phyloP scores from a whole-genome alignment of 164 flowering plant genomes.

The Magnolia officinalis region DNA sequence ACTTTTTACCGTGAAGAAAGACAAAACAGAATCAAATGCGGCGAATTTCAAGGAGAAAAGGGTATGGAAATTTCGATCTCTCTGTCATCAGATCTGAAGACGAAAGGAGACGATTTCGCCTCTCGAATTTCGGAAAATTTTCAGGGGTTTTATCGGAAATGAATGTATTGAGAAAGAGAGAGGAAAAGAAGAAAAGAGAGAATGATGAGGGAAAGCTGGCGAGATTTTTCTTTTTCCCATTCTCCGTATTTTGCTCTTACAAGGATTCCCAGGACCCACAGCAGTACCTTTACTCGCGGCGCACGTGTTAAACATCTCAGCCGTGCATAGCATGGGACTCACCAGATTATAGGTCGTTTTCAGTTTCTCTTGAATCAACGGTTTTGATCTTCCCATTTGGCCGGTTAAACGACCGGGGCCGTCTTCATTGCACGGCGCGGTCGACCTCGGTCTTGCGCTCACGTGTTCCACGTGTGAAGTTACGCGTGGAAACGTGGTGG shows the following conservation, averaged over 20 bases:
- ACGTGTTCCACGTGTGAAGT: no score
- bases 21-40: slow-evolving; percentile 1
- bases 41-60: not conserved
- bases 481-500: no score
- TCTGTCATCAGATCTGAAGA: slow-evolving; percentile 5
- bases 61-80: not conserved
- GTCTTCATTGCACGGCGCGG: no score
- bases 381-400: no score
- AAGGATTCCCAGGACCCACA: no score
- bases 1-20: not conserved
- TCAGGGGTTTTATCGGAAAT: not conserved
- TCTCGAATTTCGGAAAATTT: not conserved
- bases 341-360: no score
- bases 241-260: not conserved
- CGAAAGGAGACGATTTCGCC: slow-evolving; percentile 1
- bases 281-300: not conserved
- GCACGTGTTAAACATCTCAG: not conserved
- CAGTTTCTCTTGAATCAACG: no score
- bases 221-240: not conserved
- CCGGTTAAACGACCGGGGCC: no score
- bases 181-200: not conserved
- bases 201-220: slow-evolving; percentile 10
- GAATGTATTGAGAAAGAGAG: not conserved
- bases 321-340: not conserved
- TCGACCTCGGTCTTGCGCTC: no score